phyloP scores from a whole-genome alignment of 768 basidiomycete species.

The Termitomyces titanicus region DNA sequence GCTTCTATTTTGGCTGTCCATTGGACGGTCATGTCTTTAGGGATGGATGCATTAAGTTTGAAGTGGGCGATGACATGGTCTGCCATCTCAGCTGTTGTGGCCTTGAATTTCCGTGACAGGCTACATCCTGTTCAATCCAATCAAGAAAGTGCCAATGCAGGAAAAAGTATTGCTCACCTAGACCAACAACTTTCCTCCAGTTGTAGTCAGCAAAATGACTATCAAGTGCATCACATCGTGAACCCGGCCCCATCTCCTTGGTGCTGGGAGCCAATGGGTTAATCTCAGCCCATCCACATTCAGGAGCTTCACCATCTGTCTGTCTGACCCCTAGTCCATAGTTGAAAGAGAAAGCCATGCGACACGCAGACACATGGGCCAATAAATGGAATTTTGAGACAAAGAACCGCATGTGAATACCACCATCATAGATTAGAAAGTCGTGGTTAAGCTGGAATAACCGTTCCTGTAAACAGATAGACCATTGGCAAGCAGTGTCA shows the following conservation, averaged over 20 bases:
- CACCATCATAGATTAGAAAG: neutral
- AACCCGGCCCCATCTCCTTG: constrained; percentile 33
- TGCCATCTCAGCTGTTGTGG: constrained; percentile 4
- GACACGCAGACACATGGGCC: constrained; percentile 21
- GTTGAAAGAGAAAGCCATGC: constrained; percentile 19
- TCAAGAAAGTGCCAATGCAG: neutral
- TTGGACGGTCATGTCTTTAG: neutral
- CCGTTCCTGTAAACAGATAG: constrained; percentile 12
- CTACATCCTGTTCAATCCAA: neutral
- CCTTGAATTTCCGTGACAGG: constrained; percentile 7
- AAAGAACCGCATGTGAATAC: constrained; percentile 12
- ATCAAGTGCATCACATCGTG: constrained; percentile 22
- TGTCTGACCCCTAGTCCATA: constrained; percentile 19
- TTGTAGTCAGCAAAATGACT: constrained; percentile 25
- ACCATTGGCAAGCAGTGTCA: constrained; percentile 21
- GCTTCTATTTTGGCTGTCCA: constrained; percentile 13
- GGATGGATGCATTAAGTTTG: constrained; percentile 7
- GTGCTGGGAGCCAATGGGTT: constrained; percentile 26
- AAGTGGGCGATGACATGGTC: constrained; percentile 4
- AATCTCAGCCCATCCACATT: constrained; percentile 26
- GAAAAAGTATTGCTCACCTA: constrained; percentile 16
- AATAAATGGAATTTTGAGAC: constrained; percentile 26
- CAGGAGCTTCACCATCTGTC: constrained; percentile 32
- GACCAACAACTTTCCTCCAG: constrained; percentile 21
- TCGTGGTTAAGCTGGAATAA: constrained; percentile 6